Percentiles rank a stretch among this genome's conserved stretches.
Evolutionary conservation across 2,329 filamentous ascomycete genomes (phyloP).

Genomic region (Aspergillus texensis): DNA sequence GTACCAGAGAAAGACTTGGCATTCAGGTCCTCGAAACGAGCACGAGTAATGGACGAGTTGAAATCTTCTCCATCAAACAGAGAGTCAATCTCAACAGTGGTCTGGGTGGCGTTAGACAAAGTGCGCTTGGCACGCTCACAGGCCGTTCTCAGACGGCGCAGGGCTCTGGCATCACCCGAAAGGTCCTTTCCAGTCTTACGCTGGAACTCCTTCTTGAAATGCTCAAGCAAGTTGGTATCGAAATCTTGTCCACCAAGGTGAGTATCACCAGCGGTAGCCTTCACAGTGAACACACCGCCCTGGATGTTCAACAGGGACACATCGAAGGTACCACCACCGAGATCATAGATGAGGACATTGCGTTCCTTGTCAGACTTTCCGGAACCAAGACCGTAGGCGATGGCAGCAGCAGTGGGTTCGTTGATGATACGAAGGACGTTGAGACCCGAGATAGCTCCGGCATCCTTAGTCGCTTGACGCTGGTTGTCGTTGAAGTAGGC

Average conservation of each 20-base stretch:
- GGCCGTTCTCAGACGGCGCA: constrained; percentile 93
- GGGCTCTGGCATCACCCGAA: constrained; percentile 81
- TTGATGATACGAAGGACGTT: constrained; percentile 99
- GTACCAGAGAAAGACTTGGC: constrained; percentile 92
- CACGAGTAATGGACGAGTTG: constrained; percentile 95
- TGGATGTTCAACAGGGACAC: constrained; percentile 98
- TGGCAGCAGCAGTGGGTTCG: constrained; percentile 97
- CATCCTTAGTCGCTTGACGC: constrained; percentile 98
- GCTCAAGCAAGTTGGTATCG: constrained; percentile 90
- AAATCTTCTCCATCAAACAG: constrained; percentile 98
- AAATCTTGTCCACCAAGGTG: constrained; percentile 96
- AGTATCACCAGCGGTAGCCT: constrained; percentile 96
- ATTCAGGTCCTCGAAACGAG: constrained; percentile 98
- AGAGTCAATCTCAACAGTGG: constrained; percentile 97
- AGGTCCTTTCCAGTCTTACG: constrained; percentile 80
- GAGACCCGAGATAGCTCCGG: constrained; percentile 93
- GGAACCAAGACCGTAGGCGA: constrained; percentile 94
- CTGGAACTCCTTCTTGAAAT: constrained; percentile 95
- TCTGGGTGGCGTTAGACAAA: constrained; percentile 94
- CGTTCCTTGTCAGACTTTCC: constrained; percentile 97
- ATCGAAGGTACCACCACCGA: constrained; percentile 99
- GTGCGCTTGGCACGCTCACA: constrained; percentile 99
- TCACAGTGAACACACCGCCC: constrained; percentile 98
- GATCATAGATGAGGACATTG: constrained; percentile 99
- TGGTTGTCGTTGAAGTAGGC: constrained; percentile 99